These are phyloP conservation scores for Boletus eberwhitei DNA, from an alignment of 768 basidiomycete species.

Conservation along the genomic window DNA sequence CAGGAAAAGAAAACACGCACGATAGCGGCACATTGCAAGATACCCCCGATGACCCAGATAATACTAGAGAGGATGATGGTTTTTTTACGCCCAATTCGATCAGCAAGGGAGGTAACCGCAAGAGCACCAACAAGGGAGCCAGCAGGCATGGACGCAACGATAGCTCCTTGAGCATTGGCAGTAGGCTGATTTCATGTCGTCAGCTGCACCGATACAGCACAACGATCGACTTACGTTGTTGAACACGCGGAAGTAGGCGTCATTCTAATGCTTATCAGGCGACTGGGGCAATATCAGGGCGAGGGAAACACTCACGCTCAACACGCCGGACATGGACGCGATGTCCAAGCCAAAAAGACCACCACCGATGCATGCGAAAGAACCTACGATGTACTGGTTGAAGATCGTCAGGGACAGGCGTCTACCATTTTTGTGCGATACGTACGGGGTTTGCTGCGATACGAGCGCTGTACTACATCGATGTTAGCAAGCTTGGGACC, in stretches of 20 bases:
- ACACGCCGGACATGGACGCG: constrained; percentile 77
- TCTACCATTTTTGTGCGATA: not conserved
- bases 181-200: constrained; percentile 36
- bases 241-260: constrained; percentile 25
- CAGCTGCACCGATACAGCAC: not conserved
- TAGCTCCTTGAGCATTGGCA: constrained; percentile 61
- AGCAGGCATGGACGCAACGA: constrained; percentile 78
- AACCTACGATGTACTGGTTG: constrained; percentile 71
- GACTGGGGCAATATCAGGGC: not conserved
- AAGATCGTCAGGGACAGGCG: constrained; percentile 6
- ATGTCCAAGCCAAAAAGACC: constrained; percentile 80
- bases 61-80: constrained; percentile 64
- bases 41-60: constrained; percentile 70
- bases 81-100: constrained; percentile 61
- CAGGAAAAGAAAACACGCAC: constrained; percentile 25
- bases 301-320: constrained; percentile 41
- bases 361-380: constrained; percentile 80
- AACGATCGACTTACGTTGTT: constrained; percentile 16
- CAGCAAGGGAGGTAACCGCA: constrained; percentile 59
- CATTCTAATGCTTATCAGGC: constrained; percentile 20
- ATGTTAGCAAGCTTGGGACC: constrained; percentile 1
- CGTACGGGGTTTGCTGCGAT: constrained; percentile 59
- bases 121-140: constrained; percentile 66
- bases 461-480: constrained; percentile 46
- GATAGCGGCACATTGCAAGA: constrained; percentile 63